A percentile compares a stretch with the other conserved stretches of the same genome.
These are phyloP conservation scores for Mycena sanguinolenta DNA, from an alignment of 768 basidiomycete genomes.

Conservation along the genomic window DNA sequence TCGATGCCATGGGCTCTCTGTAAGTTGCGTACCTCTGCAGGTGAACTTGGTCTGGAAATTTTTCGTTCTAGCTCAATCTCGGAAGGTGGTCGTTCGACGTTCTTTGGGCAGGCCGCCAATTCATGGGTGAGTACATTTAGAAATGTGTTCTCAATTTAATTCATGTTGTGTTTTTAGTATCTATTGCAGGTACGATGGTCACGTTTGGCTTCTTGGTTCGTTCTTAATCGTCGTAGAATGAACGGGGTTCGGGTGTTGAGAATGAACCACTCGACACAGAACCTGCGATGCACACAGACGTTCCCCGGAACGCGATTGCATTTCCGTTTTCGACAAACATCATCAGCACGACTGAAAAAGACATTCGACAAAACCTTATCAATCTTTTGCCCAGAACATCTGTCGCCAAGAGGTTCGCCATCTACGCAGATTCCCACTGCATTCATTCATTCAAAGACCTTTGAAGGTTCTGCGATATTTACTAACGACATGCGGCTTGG, in stretches of 20 bases:
- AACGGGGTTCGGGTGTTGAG: slow-evolving; percentile 70
- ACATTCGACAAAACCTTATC: slow-evolving; percentile 59
- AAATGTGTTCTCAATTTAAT: neutral
- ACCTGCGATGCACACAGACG: slow-evolving; percentile 60
- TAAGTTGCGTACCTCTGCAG: slow-evolving; percentile 45
- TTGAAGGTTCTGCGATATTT: slow-evolving; percentile 59
- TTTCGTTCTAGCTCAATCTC: slow-evolving; percentile 66
- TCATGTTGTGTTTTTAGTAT: slow-evolving; percentile 56
- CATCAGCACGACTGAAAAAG: slow-evolving; percentile 58
- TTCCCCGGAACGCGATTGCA: slow-evolving; percentile 70
- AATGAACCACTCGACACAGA: slow-evolving; percentile 53
- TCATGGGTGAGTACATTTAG: slow-evolving; percentile 67
- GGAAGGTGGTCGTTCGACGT: slow-evolving; percentile 71
- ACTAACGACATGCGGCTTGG: slow-evolving; percentile 79
- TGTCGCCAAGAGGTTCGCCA: slow-evolving; percentile 43
- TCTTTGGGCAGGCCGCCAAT: slow-evolving; percentile 76
- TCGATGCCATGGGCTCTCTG: slow-evolving; percentile 77
- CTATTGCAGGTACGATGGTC: slow-evolving; percentile 67
- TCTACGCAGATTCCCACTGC: neutral
- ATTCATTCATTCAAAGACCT: neutral
- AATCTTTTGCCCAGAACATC: slow-evolving; percentile 58
- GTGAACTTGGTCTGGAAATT: slow-evolving; percentile 13
- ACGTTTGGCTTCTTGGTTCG: neutral
- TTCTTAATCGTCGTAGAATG: slow-evolving; percentile 56
- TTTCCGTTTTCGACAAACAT: slow-evolving; percentile 69